Evolutionary conservation across 768 basidiomycete genomes (phyloP).

Genomic region (Nidula microcarpa): DNA sequence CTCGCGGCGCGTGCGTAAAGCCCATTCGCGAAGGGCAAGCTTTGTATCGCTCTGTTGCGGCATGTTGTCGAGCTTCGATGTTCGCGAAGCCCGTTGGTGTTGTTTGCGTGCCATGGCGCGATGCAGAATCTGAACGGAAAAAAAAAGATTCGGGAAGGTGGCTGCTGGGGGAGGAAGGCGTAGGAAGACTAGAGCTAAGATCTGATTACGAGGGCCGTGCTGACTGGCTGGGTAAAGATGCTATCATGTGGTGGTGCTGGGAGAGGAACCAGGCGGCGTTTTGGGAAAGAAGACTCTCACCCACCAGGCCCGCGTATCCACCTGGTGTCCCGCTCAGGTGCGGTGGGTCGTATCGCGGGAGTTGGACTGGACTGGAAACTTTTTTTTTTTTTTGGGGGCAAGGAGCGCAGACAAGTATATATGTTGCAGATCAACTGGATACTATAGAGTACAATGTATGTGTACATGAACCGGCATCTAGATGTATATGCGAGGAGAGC

Average conservation of each 20-base stretch:
- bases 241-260: constrained; percentile 6
- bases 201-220: constrained; percentile 7
- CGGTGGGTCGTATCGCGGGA: neutral
- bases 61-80: constrained; percentile 9
- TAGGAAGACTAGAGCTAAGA: neutral
- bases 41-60: constrained; percentile 7
- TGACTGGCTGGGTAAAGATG: constrained; percentile 7
- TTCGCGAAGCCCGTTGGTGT: neutral
- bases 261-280: neutral
- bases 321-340: constrained; percentile 2
- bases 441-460: constrained; percentile 6
- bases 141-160: too few species aligned
- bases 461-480: constrained; percentile 16
- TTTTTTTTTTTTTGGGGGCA: too few species aligned
- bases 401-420: too few species aligned
- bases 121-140: too few species aligned
- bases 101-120: too few species aligned
- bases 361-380: neutral
- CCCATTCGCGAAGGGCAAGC: too few species aligned
- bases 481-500: constrained; percentile 10
- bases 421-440: too few species aligned
- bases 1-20: too few species aligned
- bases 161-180: too few species aligned
- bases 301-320: neutral
- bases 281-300: neutral